A percentile compares a stretch with the other conserved stretches of the same genome.
These are phyloP conservation scores for Phaeoacremonium minimum DNA, from an alignment of 2,329 filamentous ascomycete genomes.

Conservation along the genomic window DNA sequence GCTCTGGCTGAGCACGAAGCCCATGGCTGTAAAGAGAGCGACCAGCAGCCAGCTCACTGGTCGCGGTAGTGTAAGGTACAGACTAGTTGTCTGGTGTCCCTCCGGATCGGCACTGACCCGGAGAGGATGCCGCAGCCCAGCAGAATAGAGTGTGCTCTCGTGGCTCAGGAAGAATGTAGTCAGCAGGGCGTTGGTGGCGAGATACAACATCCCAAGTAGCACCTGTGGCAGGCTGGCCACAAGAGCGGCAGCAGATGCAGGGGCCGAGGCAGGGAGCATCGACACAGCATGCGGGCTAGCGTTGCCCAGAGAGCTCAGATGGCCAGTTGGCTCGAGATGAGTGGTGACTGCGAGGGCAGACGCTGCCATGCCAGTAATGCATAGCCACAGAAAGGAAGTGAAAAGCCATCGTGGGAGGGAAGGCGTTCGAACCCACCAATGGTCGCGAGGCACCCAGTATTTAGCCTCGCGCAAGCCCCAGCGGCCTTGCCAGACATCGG, in stretches of 20 bases:
- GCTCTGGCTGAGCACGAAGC: conserved; percentile 41
- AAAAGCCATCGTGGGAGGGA: conserved; percentile 36
- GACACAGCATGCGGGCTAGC: conserved; percentile 29
- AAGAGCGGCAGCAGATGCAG: conserved; percentile 25
- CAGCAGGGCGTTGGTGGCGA: conserved; percentile 40
- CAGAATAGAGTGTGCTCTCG: conserved; percentile 41
- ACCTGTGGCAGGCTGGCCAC: conserved; percentile 44
- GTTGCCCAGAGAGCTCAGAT: conserved; percentile 32
- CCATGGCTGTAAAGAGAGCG: conserved; percentile 34
- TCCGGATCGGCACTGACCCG: conserved; percentile 38
- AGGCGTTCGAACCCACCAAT: conserved; percentile 41
- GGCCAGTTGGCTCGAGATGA: conserved; percentile 16
- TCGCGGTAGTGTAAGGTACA: conserved; percentile 46
- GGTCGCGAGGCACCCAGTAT: conserved; percentile 32
- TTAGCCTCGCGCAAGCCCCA: conserved; percentile 39
- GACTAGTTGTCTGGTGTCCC: conserved; percentile 39
- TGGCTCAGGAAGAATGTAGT: conserved; percentile 44
- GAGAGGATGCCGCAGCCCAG: conserved; percentile 25
- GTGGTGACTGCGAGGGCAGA: conserved; percentile 33
- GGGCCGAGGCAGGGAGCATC: conserved; percentile 13
- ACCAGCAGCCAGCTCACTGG: conserved; percentile 39
- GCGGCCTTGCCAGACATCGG: conserved; percentile 34
- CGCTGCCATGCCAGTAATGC: conserved; percentile 28
- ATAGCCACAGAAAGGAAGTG: conserved; percentile 32
- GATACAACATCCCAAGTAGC: conserved; percentile 41